These are phyloP conservation scores for Agaricales sp. DNA, from an alignment of 1,284 basidiomycete genomes.

Conservation along the genomic window DNA sequence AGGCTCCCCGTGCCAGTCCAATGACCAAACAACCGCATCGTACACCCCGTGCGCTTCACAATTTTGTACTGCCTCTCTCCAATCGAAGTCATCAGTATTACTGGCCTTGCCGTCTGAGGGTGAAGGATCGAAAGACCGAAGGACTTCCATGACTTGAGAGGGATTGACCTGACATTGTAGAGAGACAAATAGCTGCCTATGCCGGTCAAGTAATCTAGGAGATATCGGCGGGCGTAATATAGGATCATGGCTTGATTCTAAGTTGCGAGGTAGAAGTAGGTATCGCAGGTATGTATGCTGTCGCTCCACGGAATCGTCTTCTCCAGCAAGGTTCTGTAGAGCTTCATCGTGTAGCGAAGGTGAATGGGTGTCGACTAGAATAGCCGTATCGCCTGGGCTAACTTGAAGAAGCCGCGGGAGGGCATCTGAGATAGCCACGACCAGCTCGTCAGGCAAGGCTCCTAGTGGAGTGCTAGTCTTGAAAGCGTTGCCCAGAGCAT, in stretches of 20 bases:
- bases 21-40: slow-evolving; percentile 79
- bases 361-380: slow-evolving; percentile 62
- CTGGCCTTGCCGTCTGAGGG: slow-evolving; percentile 28
- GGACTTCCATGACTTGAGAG: slow-evolving; percentile 50
- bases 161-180: slow-evolving; percentile 71
- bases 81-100: slow-evolving; percentile 47
- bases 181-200: slow-evolving; percentile 58
- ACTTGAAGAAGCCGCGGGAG: slow-evolving; percentile 56
- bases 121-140: slow-evolving; percentile 20
- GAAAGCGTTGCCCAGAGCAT: slow-evolving; percentile 36
- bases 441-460: slow-evolving; percentile 44
- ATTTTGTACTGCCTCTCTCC: slow-evolving; percentile 42
- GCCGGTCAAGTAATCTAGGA: slow-evolving; percentile 32
- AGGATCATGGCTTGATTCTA: slow-evolving; percentile 21
- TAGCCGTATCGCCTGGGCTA: slow-evolving; percentile 59
- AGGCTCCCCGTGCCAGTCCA: slow-evolving; percentile 57
- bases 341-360: slow-evolving; percentile 55
- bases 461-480: background rate
- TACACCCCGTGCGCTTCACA: slow-evolving; percentile 63
- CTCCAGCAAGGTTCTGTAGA: slow-evolving; percentile 31
- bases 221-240: slow-evolving; percentile 20
- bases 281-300: slow-evolving; percentile 74
- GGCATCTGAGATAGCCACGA: slow-evolving; percentile 38
- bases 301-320: slow-evolving; percentile 30
- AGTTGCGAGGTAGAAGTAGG: slow-evolving; percentile 61